phyloP scores from a whole-genome alignment of 257 asterid genomes.

The Scutellaria galericulata region DNA sequence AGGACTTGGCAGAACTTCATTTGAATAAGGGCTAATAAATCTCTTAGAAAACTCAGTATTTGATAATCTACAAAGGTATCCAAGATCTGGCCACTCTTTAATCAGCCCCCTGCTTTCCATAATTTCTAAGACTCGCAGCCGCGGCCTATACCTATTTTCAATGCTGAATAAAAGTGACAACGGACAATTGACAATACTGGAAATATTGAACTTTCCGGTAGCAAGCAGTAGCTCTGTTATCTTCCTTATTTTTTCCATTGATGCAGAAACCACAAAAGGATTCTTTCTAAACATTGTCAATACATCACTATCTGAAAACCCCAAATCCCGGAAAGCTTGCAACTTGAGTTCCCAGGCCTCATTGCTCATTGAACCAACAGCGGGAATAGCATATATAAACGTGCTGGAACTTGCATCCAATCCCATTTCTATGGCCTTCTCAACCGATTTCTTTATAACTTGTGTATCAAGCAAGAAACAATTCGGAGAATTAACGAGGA shows the following conservation, averaged over 20 bases:
- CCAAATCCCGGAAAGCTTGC: background rate
- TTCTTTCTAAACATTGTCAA: slow-evolving; percentile 1
- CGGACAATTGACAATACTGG: background rate
- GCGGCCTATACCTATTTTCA: too few relatives aligned
- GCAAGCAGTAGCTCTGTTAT: background rate
- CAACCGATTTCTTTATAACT: background rate
- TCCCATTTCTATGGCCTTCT: slow-evolving; percentile 24
- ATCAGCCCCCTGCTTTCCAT: too few relatives aligned
- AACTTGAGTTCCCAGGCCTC: slow-evolving; percentile 13
- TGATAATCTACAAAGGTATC: background rate
- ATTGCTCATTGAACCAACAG: background rate
- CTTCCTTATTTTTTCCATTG: background rate
- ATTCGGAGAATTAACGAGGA: background rate
- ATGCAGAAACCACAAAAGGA: background rate
- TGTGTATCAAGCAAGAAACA: background rate
- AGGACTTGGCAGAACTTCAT: background rate
- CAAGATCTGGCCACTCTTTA: slow-evolving; percentile 31
- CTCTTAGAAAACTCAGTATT: slow-evolving; percentile 20
- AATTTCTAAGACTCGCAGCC: too few relatives aligned
- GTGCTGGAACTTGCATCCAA: background rate
- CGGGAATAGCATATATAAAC: slow-evolving; percentile 4
- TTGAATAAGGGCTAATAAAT: slow-evolving; percentile 30
- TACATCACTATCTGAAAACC: slow-evolving; percentile 10
- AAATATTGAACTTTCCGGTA: background rate
- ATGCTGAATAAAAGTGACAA: background rate